Conservation (phyloP, 1,139 yeast genomes). For the Hansenula anomala region DNA sequence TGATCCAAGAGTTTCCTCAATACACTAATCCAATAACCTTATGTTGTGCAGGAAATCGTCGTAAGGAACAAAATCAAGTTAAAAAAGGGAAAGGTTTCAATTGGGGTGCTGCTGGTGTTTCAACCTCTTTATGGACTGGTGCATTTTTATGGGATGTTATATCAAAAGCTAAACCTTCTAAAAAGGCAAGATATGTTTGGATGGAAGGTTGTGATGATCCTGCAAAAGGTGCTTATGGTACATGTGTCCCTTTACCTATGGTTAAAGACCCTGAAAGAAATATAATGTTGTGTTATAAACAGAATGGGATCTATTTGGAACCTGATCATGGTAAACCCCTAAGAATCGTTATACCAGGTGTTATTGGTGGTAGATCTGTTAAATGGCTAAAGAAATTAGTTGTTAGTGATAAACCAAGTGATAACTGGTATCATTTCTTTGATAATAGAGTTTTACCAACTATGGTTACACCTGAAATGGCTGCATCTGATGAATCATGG, state of each 20-base stretch:
- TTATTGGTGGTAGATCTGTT: slow-evolving; percentile 31
- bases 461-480: slow-evolving; percentile 27
- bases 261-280: slow-evolving; percentile 27
- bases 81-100: slow-evolving; percentile 30
- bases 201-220: slow-evolving; percentile 30
- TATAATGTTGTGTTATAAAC: slow-evolving; percentile 28
- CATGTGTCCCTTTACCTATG: slow-evolving; percentile 26
- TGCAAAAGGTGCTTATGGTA: slow-evolving; percentile 31
- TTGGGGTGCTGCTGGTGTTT: slow-evolving; percentile 31
- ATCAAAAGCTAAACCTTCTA: slow-evolving; percentile 22
- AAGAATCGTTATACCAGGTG: slow-evolving; percentile 30
- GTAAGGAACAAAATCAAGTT: slow-evolving; percentile 30
- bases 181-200: slow-evolving; percentile 25
- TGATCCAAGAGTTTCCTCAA: slow-evolving; percentile 23
- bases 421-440: slow-evolving; percentile 29
- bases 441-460: slow-evolving; percentile 32
- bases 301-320: slow-evolving; percentile 26
- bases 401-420: slow-evolving; percentile 26
- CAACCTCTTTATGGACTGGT: slow-evolving; percentile 31
- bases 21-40: slow-evolving; percentile 28
- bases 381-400: slow-evolving; percentile 27
- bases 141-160: slow-evolving; percentile 26
- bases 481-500: slow-evolving; percentile 24
- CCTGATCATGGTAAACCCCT: slow-evolving; percentile 32
- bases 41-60: slow-evolving; percentile 31